Conservation (phyloP, 495 filamentous ascomycete species). For the Podospora comata region DNA sequence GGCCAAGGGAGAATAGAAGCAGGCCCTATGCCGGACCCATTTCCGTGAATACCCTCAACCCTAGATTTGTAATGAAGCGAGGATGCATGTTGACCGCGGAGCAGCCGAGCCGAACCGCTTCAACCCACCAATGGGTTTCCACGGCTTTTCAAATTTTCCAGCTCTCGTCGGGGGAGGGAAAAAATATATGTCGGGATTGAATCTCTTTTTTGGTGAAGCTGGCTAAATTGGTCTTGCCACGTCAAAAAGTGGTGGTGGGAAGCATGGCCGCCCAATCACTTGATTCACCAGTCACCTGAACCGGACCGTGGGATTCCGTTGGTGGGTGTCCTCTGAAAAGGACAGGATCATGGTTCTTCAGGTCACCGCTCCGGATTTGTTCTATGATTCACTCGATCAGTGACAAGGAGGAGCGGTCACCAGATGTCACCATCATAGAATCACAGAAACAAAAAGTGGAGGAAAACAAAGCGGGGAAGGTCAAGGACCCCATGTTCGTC, state of each 20-base stretch:
- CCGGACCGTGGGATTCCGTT: constrained; percentile 20
- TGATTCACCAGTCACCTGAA: neutral
- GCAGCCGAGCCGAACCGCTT: neutral
- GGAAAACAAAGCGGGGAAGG: neutral
- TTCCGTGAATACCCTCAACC: neutral
- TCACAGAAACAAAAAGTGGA: neutral
- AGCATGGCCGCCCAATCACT: constrained; percentile 10
- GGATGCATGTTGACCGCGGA: neutral
- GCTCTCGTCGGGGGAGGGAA: neutral
- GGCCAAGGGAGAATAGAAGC: no score
- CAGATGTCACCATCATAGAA: neutral
- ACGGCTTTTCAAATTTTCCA: neutral
- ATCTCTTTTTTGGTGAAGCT: constrained; percentile 16
- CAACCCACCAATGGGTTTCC: neutral
- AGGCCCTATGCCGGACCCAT: neutral
- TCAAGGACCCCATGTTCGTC: neutral
- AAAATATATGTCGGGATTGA: neutral
- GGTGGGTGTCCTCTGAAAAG: neutral
- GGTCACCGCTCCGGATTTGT: neutral
- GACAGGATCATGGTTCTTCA: neutral
- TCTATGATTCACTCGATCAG: neutral
- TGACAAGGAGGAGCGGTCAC: neutral
- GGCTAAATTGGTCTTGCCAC: constrained; percentile 25
- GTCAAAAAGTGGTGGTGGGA: constrained; percentile 12
- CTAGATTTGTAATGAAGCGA: neutral